Percentiles rank a stretch among this genome's conserved stretches.
Evolutionary conservation across 495 filamentous ascomycete genomes (phyloP).

Genomic region (Viridothelium virens): DNA sequence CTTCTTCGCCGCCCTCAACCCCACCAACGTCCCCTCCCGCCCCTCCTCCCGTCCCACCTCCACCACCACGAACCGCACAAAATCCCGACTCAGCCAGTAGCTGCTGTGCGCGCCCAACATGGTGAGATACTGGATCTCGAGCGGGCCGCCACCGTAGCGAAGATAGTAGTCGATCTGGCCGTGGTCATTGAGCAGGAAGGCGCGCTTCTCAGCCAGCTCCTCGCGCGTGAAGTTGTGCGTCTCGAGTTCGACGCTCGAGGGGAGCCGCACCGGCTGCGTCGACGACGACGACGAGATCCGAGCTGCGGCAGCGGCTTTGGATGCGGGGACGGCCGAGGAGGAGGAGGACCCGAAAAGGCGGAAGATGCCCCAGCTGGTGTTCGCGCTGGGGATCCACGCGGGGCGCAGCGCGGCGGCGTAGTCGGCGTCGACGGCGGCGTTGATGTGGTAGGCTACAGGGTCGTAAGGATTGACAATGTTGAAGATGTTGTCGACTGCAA

Average conservation of each 20-base stretch:
- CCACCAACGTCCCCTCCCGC: conserved; percentile 53
- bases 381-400: conserved; percentile 67
- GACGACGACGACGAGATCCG: no score
- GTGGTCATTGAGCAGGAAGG: conserved; percentile 85
- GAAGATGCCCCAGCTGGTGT: conserved; percentile 58
- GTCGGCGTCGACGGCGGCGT: conserved; percentile 74
- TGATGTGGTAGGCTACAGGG: conserved; percentile 74
- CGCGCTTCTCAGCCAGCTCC: conserved; percentile 84
- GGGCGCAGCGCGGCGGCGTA: conserved; percentile 70
- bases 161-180: conserved; percentile 89
- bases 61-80: conserved; percentile 75
- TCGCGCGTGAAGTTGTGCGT: conserved; percentile 91
- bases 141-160: conserved; percentile 65
- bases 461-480: conserved; percentile 71
- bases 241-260: conserved; percentile 87
- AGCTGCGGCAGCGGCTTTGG: no score
- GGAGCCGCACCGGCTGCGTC: conserved; percentile 49
- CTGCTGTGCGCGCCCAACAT: conserved; percentile 96
- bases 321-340: background rate
- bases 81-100: conserved; percentile 82
- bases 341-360: conserved; percentile 13
- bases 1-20: conserved; percentile 70
- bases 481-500: conserved; percentile 93
- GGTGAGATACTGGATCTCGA: conserved; percentile 93
- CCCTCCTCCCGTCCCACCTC: conserved; percentile 76